Base-by-base conservation (phyloP, 495 filamentous ascomycete genomes). In the Delitschia confertaspora region DNA sequence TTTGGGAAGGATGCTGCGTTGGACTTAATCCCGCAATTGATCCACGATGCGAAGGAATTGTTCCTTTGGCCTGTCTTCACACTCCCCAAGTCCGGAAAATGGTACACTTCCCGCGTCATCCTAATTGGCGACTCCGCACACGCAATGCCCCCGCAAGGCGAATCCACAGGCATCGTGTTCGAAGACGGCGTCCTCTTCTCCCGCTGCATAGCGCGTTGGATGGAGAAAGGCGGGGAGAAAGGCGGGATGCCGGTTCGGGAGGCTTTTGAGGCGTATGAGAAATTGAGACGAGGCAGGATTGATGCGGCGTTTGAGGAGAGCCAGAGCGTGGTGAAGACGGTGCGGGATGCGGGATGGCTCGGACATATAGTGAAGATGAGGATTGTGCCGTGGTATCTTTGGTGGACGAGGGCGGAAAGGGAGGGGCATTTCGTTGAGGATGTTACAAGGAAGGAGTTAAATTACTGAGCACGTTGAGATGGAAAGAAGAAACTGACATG, bases 111-210 rank as follows among this genome's bases (percentile, higher is more conserved):
- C 11, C 63, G 69, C 11, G 65, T 68, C 0, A 65, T 79, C 36
- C 45, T 79, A 10, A 51, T 79, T 4, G 74, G 73, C 7, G 74
- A 79, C 60, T 68, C 73, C 30, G 74, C 74, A n/a, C 75, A 79
- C 59, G 77, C 74, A 59, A 78, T 79, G 75, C 75, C 76, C 1
- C 76, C 76, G 3, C 71, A 75, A 17, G 75, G 76, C 31, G 75
- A 80, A 57, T 71, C 67, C 11, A 76, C 74, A 5, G 72, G 75
- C 9, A 72, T 78, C 44, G 75, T 76, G 1, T 67, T 80, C 10
- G 76, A 79, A 52, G 76, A 79, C 58, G 69, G 67, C 3, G 73
- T 79, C 24, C 60, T 79, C 7, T 69, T 79, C 49, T 65, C 71
- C 9, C 69, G 69, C 8, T 63, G 72, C 24, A 48, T 62, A 16